These are phyloP conservation scores for Exophiala bonariae DNA, from an alignment of 2,329 filamentous ascomycete genomes.

Conservation along the genomic window DNA sequence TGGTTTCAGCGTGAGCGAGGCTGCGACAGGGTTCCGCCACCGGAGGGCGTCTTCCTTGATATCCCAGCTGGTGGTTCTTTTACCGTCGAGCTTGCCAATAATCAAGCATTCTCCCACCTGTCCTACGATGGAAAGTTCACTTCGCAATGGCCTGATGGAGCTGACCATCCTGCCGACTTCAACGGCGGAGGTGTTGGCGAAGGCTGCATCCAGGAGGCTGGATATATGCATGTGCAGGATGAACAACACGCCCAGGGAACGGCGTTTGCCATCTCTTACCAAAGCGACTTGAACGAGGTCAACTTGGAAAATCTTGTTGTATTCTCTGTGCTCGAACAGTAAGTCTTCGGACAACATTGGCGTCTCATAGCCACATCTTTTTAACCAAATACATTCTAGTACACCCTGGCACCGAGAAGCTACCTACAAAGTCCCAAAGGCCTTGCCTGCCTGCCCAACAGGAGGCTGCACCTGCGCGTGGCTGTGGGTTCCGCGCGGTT, in stretches of 20 bases:
- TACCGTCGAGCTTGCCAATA: slow-evolving; percentile 52
- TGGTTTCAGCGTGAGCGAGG: slow-evolving; percentile 54
- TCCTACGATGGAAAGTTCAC: slow-evolving; percentile 42
- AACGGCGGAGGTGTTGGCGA: slow-evolving; percentile 36
- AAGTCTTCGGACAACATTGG: slow-evolving; percentile 30
- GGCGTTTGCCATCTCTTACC: slow-evolving; percentile 53
- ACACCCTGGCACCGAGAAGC: slow-evolving; percentile 42
- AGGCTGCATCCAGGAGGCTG: slow-evolving; percentile 42
- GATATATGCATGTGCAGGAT: slow-evolving; percentile 50
- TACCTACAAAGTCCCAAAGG: slow-evolving; percentile 37
- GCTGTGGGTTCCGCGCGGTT: slow-evolving; percentile 43
- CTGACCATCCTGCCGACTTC: slow-evolving; percentile 48
- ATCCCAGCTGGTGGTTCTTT: slow-evolving; percentile 52
- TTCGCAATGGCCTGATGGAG: slow-evolving; percentile 51
- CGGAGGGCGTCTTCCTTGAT: slow-evolving; percentile 40
- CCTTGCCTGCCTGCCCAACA: slow-evolving; percentile 38
- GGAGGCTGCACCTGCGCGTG: slow-evolving; percentile 43
- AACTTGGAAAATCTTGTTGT: slow-evolving; percentile 55
- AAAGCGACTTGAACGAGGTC: slow-evolving; percentile 47
- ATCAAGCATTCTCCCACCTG: slow-evolving; percentile 50
- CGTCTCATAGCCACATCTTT: too few relatives aligned
- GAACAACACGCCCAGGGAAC: slow-evolving; percentile 46
- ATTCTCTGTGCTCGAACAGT: slow-evolving; percentile 49
- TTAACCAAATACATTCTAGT: slow-evolving; percentile 21
- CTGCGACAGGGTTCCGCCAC: slow-evolving; percentile 44